Evolutionary conservation across 352 stramenopile genomes (phyloP).

Genomic region (Phytophthora ohioensis): DNA sequence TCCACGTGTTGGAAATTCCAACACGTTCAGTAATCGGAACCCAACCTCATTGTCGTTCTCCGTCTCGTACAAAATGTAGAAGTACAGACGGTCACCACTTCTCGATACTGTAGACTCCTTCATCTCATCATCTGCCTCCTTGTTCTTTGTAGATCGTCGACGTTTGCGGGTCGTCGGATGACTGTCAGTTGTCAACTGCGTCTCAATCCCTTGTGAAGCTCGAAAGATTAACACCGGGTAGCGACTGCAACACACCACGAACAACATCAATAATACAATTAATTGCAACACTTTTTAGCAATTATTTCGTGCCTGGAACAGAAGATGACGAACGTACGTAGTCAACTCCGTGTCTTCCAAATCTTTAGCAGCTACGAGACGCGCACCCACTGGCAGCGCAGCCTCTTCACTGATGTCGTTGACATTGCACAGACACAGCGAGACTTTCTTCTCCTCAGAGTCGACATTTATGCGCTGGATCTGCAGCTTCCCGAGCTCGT

Average conservation of each 20-base stretch:
- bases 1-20: constrained; percentile 25
- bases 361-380: constrained; percentile 49
- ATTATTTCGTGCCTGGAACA: neutral
- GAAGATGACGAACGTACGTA: constrained; percentile 40
- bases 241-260: constrained; percentile 20
- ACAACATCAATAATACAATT: constrained; percentile 3
- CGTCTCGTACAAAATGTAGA: constrained; percentile 37
- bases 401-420: neutral
- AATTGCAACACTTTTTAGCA: neutral
- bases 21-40: constrained; percentile 34
- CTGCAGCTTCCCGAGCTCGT: constrained; percentile 24
- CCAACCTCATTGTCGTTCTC: constrained; percentile 19
- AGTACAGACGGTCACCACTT: constrained; percentile 14
- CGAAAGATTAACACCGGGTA: constrained; percentile 43
- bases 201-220: constrained; percentile 1
- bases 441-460: constrained; percentile 31
- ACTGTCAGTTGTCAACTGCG: neutral
- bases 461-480: constrained; percentile 38
- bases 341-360: constrained; percentile 50
- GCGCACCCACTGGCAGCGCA: constrained; percentile 36
- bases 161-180: constrained; percentile 19
- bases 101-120: neutral
- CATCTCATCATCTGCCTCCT: constrained; percentile 1
- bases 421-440: constrained; percentile 23
- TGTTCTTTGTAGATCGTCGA: constrained; percentile 15